These are phyloP conservation scores for Aspergillus bombycis DNA, from an alignment of 2,329 filamentous ascomycete species.

Conservation along the genomic window DNA sequence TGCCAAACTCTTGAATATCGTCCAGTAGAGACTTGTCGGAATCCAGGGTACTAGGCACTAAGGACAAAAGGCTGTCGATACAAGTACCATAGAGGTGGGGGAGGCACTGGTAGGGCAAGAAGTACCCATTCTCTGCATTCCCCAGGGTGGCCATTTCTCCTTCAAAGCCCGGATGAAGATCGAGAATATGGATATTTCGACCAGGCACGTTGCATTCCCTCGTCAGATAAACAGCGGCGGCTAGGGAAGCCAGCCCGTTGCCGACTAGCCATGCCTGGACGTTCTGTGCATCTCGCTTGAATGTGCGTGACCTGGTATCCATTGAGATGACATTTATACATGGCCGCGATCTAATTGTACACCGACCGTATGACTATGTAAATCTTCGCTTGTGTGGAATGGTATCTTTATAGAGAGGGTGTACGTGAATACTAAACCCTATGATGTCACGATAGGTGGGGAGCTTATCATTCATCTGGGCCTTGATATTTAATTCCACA, in stretches of 20 bases:
- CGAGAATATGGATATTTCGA: conserved; percentile 39
- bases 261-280: conserved; percentile 39
- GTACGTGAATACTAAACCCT: too few relatives aligned
- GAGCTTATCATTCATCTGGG: too few relatives aligned
- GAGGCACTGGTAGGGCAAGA: conserved; percentile 36
- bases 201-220: conserved; percentile 36
- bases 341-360: neutral
- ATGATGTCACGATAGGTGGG: too few relatives aligned
- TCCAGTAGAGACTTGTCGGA: conserved; percentile 6
- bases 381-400: too few relatives aligned
- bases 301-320: neutral
- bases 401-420: too few relatives aligned
- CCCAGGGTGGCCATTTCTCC: conserved; percentile 34
- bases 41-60: conserved; percentile 25
- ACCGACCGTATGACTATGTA: too few relatives aligned
- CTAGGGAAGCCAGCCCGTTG: conserved; percentile 40
- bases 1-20: neutral
- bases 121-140: conserved; percentile 34
- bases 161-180: conserved; percentile 32
- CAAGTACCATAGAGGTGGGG: conserved; percentile 39
- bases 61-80: conserved; percentile 35
- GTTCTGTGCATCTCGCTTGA: conserved; percentile 3
- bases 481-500: too few relatives aligned
- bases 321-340: neutral
- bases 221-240: conserved; percentile 41